Percentiles rank a stretch among this genome's conserved stretches.
phyloP scores from a whole-genome alignment of 2,329 filamentous ascomycete species.

The Apiospora hydei region DNA sequence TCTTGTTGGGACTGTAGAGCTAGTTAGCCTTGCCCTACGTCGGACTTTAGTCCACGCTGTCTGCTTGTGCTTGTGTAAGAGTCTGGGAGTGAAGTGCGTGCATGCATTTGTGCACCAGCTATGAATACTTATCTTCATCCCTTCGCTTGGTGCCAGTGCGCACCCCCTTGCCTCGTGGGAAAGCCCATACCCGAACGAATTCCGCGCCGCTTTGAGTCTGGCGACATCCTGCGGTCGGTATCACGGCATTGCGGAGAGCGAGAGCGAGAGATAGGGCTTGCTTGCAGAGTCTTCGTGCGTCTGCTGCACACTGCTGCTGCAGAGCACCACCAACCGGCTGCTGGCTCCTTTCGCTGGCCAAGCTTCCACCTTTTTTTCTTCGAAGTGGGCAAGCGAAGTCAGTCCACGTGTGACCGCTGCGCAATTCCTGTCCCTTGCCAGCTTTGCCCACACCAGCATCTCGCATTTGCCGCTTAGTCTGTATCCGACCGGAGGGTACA shows the following conservation, averaged over 20 bases:
- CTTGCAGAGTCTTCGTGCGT: not conserved
- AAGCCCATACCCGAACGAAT: not conserved
- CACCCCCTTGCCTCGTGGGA: not conserved
- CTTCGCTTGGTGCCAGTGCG: conserved; percentile 1
- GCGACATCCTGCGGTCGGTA: not conserved
- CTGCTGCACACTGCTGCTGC: not conserved
- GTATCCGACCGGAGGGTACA: conserved; percentile 20
- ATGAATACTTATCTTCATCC: not conserved
- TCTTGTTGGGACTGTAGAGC: not conserved
- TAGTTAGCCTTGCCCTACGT: not conserved
- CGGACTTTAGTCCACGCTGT: not conserved
- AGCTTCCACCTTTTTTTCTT: not conserved
- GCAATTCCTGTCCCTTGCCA: not conserved
- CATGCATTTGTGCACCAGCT: not conserved
- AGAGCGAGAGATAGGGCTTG: not conserved
- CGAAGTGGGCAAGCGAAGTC: not conserved
- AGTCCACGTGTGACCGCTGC: not conserved
- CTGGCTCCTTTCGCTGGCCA: not conserved
- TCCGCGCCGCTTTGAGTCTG: not conserved
- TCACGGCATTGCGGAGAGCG: not conserved
- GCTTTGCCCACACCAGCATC: not conserved
- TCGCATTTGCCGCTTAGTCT: conserved; percentile 18
- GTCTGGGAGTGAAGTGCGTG: not conserved
- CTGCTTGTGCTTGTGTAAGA: not conserved
- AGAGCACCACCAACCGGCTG: not conserved